These are phyloP conservation scores for Neoascochyta sp. DNA, from an alignment of 2,329 filamentous ascomycete genomes.

Conservation along the genomic window DNA sequence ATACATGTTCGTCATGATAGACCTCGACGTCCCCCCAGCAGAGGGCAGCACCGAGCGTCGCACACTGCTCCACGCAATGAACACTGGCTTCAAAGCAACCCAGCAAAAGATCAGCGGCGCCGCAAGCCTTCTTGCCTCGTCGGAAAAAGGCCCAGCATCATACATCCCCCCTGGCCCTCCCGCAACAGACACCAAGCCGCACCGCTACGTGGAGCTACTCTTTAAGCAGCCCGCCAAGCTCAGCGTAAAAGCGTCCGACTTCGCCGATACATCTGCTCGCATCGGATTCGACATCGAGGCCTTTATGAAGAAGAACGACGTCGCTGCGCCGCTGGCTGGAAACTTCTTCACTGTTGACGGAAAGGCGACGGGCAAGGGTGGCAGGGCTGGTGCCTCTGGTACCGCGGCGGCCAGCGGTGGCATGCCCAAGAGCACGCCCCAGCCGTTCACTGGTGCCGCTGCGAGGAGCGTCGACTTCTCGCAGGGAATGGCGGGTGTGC, in stretches of 20 bases:
- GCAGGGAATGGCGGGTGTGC: slow-evolving; percentile 5
- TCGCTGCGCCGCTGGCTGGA: slow-evolving; percentile 27
- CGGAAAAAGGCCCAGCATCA: slow-evolving; percentile 26
- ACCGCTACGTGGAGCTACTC: slow-evolving; percentile 36
- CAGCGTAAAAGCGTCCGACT: slow-evolving; percentile 19
- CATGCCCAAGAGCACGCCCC: slow-evolving; percentile 8
- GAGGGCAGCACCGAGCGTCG: slow-evolving; percentile 23
- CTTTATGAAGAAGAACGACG: slow-evolving; percentile 23
- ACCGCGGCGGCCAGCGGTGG: slow-evolving; percentile 15
- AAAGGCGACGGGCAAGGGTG: slow-evolving; percentile 11
- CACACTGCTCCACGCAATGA: slow-evolving; percentile 33
- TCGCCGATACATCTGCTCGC: slow-evolving; percentile 16
- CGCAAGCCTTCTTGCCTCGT: slow-evolving; percentile 24
- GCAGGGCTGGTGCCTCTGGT: slow-evolving; percentile 8
- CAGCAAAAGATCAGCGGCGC: slow-evolving; percentile 20
- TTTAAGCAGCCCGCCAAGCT: slow-evolving; percentile 31
- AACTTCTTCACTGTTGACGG: slow-evolving; percentile 38
- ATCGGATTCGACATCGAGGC: slow-evolving; percentile 28
- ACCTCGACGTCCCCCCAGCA: slow-evolving; percentile 32
- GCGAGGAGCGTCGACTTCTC: slow-evolving; percentile 4
- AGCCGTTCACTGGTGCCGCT: slow-evolving; percentile 16
- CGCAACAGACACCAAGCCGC: slow-evolving; percentile 29
- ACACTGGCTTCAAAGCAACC: slow-evolving; percentile 33
- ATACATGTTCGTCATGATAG: slow-evolving; percentile 37
- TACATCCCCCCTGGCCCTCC: slow-evolving; percentile 35